These are phyloP conservation scores for Aspergillus sp. DNA, from an alignment of 2,329 filamentous ascomycete species.

Conservation along the genomic window DNA sequence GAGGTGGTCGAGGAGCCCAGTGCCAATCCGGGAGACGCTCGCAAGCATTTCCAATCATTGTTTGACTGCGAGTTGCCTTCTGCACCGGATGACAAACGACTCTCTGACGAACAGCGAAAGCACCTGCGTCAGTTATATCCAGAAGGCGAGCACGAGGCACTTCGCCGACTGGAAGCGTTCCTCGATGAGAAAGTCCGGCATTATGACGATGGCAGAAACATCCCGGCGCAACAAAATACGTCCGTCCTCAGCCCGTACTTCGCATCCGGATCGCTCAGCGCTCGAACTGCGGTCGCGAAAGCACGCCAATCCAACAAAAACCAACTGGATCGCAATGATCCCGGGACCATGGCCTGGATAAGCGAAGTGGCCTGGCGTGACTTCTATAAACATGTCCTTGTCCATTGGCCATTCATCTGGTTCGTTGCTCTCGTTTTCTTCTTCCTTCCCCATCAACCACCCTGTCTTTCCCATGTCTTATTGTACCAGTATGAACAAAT, in stretches of 20 bases:
- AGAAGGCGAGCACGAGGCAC: slow-evolving; percentile 71
- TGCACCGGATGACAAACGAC: slow-evolving; percentile 61
- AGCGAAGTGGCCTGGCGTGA: slow-evolving; percentile 83
- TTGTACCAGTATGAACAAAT: slow-evolving; percentile 63
- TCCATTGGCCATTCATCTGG: slow-evolving; percentile 73
- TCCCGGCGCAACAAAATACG: slow-evolving; percentile 63
- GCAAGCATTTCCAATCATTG: slow-evolving; percentile 52
- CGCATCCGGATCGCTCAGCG: slow-evolving; percentile 65
- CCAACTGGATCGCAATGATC: slow-evolving; percentile 63
- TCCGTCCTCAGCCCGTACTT: slow-evolving; percentile 72
- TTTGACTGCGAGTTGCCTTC: slow-evolving; percentile 63
- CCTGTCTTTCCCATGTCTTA: neutral
- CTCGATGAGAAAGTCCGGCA: slow-evolving; percentile 60
- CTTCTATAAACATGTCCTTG: slow-evolving; percentile 84
- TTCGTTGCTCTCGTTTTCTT: slow-evolving; percentile 13
- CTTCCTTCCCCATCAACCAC: neutral
- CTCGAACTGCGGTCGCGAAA: slow-evolving; percentile 63
- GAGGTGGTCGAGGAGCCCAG: slow-evolving; percentile 59
- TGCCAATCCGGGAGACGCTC: slow-evolving; percentile 53
- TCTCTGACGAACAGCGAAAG: slow-evolving; percentile 60
- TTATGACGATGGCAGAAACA: slow-evolving; percentile 67
- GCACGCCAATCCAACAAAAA: slow-evolving; percentile 63
- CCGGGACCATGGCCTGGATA: slow-evolving; percentile 72
- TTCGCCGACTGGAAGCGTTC: slow-evolving; percentile 64
- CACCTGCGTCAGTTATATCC: slow-evolving; percentile 66